Evolutionary conservation across 768 basidiomycete genomes (phyloP), one percentile per base, ranked within the genome.

Genomic region (Auricularia auricula-judae): DNA sequence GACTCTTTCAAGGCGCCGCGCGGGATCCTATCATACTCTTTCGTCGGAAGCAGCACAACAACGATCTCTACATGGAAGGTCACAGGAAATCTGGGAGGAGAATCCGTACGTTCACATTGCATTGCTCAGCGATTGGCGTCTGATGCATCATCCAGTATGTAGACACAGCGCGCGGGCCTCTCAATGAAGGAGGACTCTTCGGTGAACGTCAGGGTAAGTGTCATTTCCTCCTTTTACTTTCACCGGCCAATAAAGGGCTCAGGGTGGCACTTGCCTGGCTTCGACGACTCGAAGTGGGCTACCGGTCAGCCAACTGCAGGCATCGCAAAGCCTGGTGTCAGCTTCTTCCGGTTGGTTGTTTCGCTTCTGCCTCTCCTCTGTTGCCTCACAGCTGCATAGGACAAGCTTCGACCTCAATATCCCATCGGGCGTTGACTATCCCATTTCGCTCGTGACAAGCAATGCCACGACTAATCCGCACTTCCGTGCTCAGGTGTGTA

Each of bases 101-200:
- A 56, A 70, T 79, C 75, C 0, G 87, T 88, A 70, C 16, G 80
- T 71, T 59, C 4, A 42, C 23, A 18, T 10, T 54, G 1, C n/a
- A 11, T 29, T 42, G 39, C 29, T 29, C 7, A 4, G 2, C 39
- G 8, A 8, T 1, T 14, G 39, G 12, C 8, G 39, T 42, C 39
- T 42, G 8, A 42, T 14, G 39, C 39, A 42, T 8, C 12, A 8
- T 14, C 66, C 33, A 62, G 21, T 16, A 14, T 75, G 86, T 81
- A 0, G 91, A 93, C 73, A 88, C 86, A 74, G 78, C 79, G 11
- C 81, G 88, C 67, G 85, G 87, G 35, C 75, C 89, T 16, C 77
- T 87, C 65, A 89, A 89, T 63, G 88, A 88, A 73, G 88, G 88
- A 5, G 88, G 88, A 23, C 76, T 87, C 4, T 86, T 81, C 62